Base-by-base conservation (phyloP, 257 asterid genomes). In the Gentiana straminea region DNA sequence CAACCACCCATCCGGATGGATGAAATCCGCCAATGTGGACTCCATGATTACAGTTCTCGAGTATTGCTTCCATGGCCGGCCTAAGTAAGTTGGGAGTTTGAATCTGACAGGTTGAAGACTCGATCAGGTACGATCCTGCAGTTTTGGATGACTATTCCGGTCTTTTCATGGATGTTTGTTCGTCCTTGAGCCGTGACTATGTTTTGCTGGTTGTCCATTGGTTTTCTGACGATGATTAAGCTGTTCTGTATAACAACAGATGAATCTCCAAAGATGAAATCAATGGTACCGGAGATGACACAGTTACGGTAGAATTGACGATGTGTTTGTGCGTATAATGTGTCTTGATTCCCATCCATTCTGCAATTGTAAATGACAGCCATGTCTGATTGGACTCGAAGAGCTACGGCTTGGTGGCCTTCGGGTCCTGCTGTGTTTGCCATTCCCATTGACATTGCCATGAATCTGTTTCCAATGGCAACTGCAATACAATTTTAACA, bases 241-340 rank as follows among this genome's bases (percentile, higher is more conserved):
- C 32, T 39, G 35, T 57, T 57, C 52, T 57, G 61, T 34, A 72
- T 63, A 24, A 57, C 43, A 1, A 57, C 4, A 11, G 77, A 13
- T 9, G 73, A 54, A 45, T 76, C 83, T 4, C 79, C 77, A 60
- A 79, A 79, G 44, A 79, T 73, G 70, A 79, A 79, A 55, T 76
- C 83, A 11, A 71, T 33, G 13, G 79, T 76, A 15, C 80, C 83
- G 0, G 82, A 70, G 47, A 79, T 68, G 59, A 58, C 64, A 59
- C 74, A 63, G 3, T 68, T 62, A 2, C 77, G 65, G 49, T 51
- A 72, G 74, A 49, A 72, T 46, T 72, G 77, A 4, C 71, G 70
- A n/a, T 68, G 61, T 1, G 58, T 1, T 55, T 72, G 77, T 48
- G 63, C n/a, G 45, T 67, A 72, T 24, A 72, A 56, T 1, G 74